Conservation (phyloP, 2,329 filamentous ascomycete genomes). For the Xylaria sp. region DNA sequence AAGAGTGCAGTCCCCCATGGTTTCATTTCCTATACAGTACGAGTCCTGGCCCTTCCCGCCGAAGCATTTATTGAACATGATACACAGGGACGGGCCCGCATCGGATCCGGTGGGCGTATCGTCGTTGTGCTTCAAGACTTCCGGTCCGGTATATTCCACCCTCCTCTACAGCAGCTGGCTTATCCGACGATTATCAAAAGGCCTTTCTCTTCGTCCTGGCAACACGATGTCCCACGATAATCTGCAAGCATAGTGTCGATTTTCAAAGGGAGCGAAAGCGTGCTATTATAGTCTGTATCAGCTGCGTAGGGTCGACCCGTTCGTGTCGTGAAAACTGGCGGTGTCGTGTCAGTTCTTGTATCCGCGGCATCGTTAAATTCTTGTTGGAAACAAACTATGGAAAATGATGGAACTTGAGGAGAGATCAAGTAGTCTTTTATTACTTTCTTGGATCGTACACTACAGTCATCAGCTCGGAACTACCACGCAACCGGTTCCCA, state of each 20-base stretch:
- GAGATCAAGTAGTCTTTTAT: background rate
- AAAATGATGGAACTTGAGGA: background rate
- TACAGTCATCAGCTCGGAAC: conserved; percentile 3
- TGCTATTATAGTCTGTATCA: background rate
- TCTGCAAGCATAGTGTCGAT: too few species aligned
- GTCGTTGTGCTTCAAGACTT: background rate
- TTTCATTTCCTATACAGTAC: background rate
- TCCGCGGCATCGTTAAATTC: background rate
- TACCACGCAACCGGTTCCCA: conserved; percentile 6
- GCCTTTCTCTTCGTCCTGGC: background rate
- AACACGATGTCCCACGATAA: background rate
- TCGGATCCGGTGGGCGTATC: background rate
- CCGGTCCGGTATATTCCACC: background rate
- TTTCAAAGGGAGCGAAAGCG: background rate
- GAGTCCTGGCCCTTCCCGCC: background rate
- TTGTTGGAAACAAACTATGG: background rate
- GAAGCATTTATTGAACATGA: background rate
- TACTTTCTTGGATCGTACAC: conserved; percentile 2
- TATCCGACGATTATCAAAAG: background rate
- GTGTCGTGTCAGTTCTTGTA: background rate
- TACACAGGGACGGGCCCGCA: background rate
- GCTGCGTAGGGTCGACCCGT: background rate
- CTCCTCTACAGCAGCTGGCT: background rate
- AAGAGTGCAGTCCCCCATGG: background rate
- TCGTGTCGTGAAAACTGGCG: background rate